Conservation (phyloP, 176 grass and related monocot genomes). For the Juncus inflexus region DNA sequence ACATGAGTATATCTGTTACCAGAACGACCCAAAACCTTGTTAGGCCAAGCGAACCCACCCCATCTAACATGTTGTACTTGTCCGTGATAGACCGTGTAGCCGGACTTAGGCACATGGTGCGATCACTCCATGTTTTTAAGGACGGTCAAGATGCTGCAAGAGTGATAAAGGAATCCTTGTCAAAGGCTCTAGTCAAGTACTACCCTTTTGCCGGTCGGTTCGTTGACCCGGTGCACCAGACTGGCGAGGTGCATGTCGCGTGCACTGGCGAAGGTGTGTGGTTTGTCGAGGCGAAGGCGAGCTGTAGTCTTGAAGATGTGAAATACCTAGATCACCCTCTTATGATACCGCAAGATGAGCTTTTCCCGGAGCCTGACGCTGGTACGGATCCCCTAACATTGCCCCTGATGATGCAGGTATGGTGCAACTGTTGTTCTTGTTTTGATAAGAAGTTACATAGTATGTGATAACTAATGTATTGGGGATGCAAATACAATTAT, state of each 20-base stretch:
- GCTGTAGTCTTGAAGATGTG: conserved; percentile 56
- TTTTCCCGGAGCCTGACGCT: conserved; percentile 42
- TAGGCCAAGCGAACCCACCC: conserved; percentile 38
- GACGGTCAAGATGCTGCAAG: neutral
- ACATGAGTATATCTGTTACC: conserved; percentile 44
- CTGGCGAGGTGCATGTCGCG: conserved; percentile 34
- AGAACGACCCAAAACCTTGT: conserved; percentile 44
- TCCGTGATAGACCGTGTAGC: conserved; percentile 72
- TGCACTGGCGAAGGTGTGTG: conserved; percentile 72
- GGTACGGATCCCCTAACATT: conserved; percentile 42
- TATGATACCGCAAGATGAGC: conserved; percentile 59
- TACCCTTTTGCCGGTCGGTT: conserved; percentile 70
- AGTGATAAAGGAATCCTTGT: conserved; percentile 45
- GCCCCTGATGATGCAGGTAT: conserved; percentile 80
- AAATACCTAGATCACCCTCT: conserved; percentile 65
- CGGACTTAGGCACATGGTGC: conserved; percentile 68
- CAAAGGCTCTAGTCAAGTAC: conserved; percentile 63
- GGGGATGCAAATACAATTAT: too few species aligned
- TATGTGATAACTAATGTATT: too few species aligned
- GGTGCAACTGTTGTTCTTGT: too few species aligned
- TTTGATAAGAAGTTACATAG: too few species aligned
- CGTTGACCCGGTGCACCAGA: conserved; percentile 17
- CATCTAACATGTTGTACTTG: conserved; percentile 48
- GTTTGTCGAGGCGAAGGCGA: conserved; percentile 59
- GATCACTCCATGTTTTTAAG: conserved; percentile 59